Evolutionary conservation across 1,139 yeast genomes (phyloP).

Genomic region (Lodderomyces pseudojiufengensis): DNA sequence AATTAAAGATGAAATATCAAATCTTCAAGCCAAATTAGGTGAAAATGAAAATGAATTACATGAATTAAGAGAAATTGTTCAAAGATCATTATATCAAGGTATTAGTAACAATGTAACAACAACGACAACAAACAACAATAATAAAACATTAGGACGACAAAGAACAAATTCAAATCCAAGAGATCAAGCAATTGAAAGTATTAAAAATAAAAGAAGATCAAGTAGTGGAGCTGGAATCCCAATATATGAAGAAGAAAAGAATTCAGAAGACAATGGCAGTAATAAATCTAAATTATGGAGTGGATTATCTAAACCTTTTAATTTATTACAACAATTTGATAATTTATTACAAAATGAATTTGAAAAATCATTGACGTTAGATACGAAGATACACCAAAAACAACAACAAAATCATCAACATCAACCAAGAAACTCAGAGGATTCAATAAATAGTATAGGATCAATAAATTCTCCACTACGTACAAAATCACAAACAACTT

Average conservation of each 20-base stretch:
- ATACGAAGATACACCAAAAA: conserved; percentile 3
- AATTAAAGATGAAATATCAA: conserved; percentile 46
- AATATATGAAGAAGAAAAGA: conserved; percentile 9
- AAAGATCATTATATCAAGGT: conserved; percentile 37
- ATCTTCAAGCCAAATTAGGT: conserved; percentile 27
- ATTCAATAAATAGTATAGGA: conserved; percentile 1
- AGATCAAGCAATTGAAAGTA: conserved; percentile 35
- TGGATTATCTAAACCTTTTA: conserved; percentile 49
- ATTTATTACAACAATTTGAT: conserved; percentile 65
- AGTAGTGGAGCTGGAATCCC: neutral
- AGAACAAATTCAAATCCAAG: conserved; percentile 29
- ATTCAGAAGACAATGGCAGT: conserved; percentile 3
- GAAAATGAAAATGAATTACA: conserved; percentile 48
- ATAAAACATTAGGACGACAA: conserved; percentile 13
- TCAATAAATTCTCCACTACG: conserved; percentile 23
- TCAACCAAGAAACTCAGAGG: conserved; percentile 18
- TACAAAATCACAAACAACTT: conserved; percentile 18
- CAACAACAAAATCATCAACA: conserved; percentile 10
- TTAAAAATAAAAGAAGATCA: conserved; percentile 20
- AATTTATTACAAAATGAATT: conserved; percentile 63
- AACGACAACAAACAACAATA: conserved; percentile 9
- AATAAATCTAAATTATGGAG: conserved; percentile 29
- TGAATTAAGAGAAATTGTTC: conserved; percentile 38
- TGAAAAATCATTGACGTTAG: conserved; percentile 44
- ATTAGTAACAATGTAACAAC: too few relatives aligned